Evolutionary conservation across 192 early-diverging fungal genomes (phyloP), one percentile per base, ranked within the genome.

Genomic region (Entomortierella lignicola): DNA sequence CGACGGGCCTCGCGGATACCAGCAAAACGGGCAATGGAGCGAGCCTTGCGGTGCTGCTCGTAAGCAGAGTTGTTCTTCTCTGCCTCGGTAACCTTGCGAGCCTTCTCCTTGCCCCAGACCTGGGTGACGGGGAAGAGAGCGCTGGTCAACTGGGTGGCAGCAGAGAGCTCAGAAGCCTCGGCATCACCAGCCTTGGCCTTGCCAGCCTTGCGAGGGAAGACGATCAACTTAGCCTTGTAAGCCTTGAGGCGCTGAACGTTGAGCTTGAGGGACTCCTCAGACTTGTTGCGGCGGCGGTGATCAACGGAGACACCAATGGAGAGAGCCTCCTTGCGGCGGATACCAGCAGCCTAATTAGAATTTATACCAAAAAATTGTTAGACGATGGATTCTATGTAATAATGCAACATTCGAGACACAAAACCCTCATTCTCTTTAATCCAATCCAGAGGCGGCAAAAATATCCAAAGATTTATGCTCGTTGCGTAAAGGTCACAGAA

Each of bases 301-400:
- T 99, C 98, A 62, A 99, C 95, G 51, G 97, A 87, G 82, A 99
- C 94, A 80, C 98, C 98, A 80, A 99, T 92, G 81, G 93, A 90
- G 70, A 88, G 90, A 68, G 98, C 98, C 84, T 95, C 91, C 90
- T 97, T 97, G 88, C 92, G 89, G 72, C 90, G 83, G 85, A 99
- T 86, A 69, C 96, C 96, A 74, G 96, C 97, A 68, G 89, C 95
- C 94, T 94, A 80, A n/a, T n/a, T n/a, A n/a, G n/a, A n/a, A n/a
- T n/a, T n/a, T n/a, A n/a, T n/a, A n/a, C n/a, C n/a, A n/a, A n/a
- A n/a, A n/a, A n/a, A n/a, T n/a, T n/a, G n/a, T n/a, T n/a, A n/a
- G n/a, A n/a, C n/a, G n/a, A n/a, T n/a, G n/a, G n/a, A n/a, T n/a
- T n/a, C n/a, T n/a, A n/a, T n/a, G n/a, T n/a, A n/a, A n/a, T n/a